Percentiles rank a stretch among this genome's conserved stretches.
Evolutionary conservation across 768 basidiomycete genomes (phyloP).

Genomic region (Goffeauzyma gilvescens): DNA sequence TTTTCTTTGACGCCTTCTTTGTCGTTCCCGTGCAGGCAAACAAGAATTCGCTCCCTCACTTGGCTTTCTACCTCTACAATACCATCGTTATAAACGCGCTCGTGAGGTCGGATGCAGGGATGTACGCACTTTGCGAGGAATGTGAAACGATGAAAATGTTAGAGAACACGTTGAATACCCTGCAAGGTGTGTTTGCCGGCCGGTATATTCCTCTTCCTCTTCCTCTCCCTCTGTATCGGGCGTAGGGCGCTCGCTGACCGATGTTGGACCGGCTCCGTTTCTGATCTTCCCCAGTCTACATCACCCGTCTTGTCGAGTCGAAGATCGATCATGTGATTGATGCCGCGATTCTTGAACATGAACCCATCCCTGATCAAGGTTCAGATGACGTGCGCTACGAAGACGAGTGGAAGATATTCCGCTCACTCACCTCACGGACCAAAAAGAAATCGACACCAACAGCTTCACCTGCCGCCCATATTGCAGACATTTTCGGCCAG

Average conservation of each 20-base stretch:
- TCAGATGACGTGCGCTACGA: constrained; percentile 75
- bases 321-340: constrained; percentile 75
- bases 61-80: constrained; percentile 92
- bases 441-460: constrained; percentile 21
- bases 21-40: constrained; percentile 39
- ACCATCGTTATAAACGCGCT: constrained; percentile 76
- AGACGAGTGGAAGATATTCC: constrained; percentile 59
- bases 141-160: constrained; percentile 67
- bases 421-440: constrained; percentile 28
- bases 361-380: constrained; percentile 51
- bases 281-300: constrained; percentile 64
- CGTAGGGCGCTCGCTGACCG: constrained; percentile 4
- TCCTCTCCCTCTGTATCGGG: constrained; percentile 1
- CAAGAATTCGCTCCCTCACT: constrained; percentile 63
- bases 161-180: constrained; percentile 81
- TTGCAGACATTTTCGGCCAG: background rate
- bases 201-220: background rate
- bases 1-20: too few relatives aligned
- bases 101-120: constrained; percentile 35
- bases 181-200: constrained; percentile 48
- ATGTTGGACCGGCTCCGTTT: too few relatives aligned
- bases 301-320: constrained; percentile 78
- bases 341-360: constrained; percentile 58
- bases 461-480: background rate
- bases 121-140: constrained; percentile 57